Percentiles rank a stretch among this genome's conserved stretches.
Conservation (phyloP, 2,329 filamentous ascomycete genomes). For the Epichloe amarillans region DNA sequence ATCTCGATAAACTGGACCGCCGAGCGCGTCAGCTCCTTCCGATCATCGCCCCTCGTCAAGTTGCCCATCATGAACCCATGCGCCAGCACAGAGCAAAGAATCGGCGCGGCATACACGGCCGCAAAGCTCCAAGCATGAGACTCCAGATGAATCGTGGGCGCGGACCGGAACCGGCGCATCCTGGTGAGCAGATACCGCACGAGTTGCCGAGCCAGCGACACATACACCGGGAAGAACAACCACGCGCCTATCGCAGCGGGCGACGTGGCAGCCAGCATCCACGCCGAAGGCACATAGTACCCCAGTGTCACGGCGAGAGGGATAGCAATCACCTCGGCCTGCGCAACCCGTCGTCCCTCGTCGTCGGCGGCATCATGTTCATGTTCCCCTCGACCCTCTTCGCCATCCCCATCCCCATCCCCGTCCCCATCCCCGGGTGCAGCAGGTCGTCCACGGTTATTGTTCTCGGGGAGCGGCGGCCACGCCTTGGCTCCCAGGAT, state of each 20-base stretch:
- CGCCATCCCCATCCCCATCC: not conserved
- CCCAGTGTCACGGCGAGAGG: slow-evolving; percentile 34
- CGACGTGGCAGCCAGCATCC: slow-evolving; percentile 27
- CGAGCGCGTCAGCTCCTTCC: slow-evolving; percentile 35
- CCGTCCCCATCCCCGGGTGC: not conserved
- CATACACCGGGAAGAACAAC: slow-evolving; percentile 39
- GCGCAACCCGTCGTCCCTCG: slow-evolving; percentile 16
- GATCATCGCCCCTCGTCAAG: slow-evolving; percentile 27
- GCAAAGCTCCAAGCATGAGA: slow-evolving; percentile 23
- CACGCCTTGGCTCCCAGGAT: slow-evolving; percentile 28
- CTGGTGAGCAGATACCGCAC: slow-evolving; percentile 17
- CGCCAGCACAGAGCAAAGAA: slow-evolving; percentile 28
- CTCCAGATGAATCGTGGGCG: slow-evolving; percentile 28
- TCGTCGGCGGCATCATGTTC: not conserved
- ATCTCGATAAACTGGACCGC: slow-evolving; percentile 33
- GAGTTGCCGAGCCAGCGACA: slow-evolving; percentile 27
- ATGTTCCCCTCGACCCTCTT: not conserved
- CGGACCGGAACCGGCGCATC: slow-evolving; percentile 14
- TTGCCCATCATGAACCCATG: slow-evolving; percentile 30
- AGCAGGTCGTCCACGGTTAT: not conserved
- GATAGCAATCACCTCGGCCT: slow-evolving; percentile 44
- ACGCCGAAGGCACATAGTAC: slow-evolving; percentile 30
- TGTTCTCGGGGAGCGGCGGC: not conserved
- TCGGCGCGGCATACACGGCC: slow-evolving; percentile 32
- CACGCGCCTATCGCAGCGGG: slow-evolving; percentile 28